Percentiles rank a stretch among this genome's conserved stretches.
Evolutionary conservation across 352 stramenopile species (phyloP).

Genomic region (Phytophthora agathidicida): DNA sequence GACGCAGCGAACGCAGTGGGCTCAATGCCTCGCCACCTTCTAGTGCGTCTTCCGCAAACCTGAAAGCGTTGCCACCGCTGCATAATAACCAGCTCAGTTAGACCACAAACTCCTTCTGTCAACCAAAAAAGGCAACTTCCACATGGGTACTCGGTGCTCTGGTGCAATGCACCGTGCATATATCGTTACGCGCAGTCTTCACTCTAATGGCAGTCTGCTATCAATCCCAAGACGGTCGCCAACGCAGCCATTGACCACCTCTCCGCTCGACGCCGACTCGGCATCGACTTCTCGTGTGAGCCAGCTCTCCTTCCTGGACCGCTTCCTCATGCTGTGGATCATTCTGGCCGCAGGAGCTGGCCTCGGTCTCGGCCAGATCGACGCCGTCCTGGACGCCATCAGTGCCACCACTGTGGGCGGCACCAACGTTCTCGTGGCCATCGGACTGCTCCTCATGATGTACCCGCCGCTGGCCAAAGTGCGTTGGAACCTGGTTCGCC

Average conservation of each 20-base stretch:
- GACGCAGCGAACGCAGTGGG: constrained; percentile 50
- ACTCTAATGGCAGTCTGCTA: too few species aligned
- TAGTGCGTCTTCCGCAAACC: constrained; percentile 16
- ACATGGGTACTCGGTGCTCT: too few species aligned
- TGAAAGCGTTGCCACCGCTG: constrained; percentile 58
- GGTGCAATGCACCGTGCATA: too few species aligned
- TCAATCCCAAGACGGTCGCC: too few species aligned
- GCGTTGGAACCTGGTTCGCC: constrained; percentile 59
- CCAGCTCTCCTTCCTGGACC: constrained; percentile 44
- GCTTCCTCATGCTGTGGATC: constrained; percentile 61
- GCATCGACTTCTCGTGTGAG: too few species aligned
- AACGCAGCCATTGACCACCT: too few species aligned
- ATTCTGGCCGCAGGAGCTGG: constrained; percentile 39
- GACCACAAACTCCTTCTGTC: too few species aligned
- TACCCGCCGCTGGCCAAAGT: constrained; percentile 58
- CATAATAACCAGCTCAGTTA: constrained; percentile 57
- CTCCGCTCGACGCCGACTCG: too few species aligned
- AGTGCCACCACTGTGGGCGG: constrained; percentile 47
- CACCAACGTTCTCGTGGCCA: constrained; percentile 58
- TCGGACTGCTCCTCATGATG: constrained; percentile 66
- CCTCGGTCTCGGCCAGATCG: constrained; percentile 41
- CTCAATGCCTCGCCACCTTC: constrained; percentile 6
- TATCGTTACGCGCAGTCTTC: too few species aligned
- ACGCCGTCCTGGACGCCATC: constrained; percentile 44
- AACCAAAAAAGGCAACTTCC: too few species aligned